Evolutionary conservation across 306 rosid species (phyloP), one percentile per base, ranked within the genome.

Genomic region (Abrus pulchellus): DNA sequence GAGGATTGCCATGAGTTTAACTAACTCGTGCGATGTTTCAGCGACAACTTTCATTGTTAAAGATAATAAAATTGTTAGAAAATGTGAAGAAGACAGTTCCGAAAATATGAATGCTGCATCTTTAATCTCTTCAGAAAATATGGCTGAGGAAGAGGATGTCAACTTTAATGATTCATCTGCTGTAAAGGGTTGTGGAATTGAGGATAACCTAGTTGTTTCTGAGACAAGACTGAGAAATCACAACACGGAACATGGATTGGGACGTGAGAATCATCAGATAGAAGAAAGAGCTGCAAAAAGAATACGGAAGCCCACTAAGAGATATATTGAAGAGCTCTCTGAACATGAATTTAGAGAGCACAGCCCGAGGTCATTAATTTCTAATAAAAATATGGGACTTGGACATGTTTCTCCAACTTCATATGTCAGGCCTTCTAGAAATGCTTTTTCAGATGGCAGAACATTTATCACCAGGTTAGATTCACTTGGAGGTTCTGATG

Each of bases 271-370:
- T 85, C 83, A 77, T 59, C 86, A 64, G 29, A 38, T 59, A 30
- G 91, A 88, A 59, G 83, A 91, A 79, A 89, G 87, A 86, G 93
- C 85, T 83, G 93, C 75, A 3, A 95, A 95, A 90, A 91, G 99
- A 87, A 77, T 93, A 44, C 88, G 99, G 63, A 95, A 88, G 88
- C 99, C 99, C 73, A 95, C 99, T 5, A 93, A 75, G 86, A 87
- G 99, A 89, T 95, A 95, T 81, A 95, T 95, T 86, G 99, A 95
- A 92, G 99, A 95, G 82, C 93, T 91, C 75, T 93, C 99, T 65
- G 96, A 91, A 88, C 87, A 50, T 75, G 98, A 93, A 80, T 86
- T 87, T 47, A 86, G 87, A 89, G 97, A 93, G 68, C 68, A 29
- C 73, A 79, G 68, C 77, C 92, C 76, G 61, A 90, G 86, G 79